Evolutionary conservation across 2,329 filamentous ascomycete genomes (phyloP), one percentile per base, ranked within the genome.

Genomic region (Cladorrhinum sp.): DNA sequence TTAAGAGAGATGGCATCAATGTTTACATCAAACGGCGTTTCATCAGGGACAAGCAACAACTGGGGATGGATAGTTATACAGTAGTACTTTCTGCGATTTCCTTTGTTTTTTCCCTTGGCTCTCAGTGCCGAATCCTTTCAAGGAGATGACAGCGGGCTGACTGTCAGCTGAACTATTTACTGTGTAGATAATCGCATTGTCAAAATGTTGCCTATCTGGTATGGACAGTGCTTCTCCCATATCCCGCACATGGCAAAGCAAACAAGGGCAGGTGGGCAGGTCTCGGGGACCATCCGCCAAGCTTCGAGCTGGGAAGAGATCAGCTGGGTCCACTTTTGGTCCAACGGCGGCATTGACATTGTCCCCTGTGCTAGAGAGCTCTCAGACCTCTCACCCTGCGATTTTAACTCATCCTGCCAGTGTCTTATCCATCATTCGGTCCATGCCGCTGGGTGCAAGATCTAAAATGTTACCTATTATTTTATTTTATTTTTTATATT

Each of bases 11-110:
- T 36, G 32, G 32, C 7, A 36, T 36, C 32, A 12, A 36, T 36
- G 10, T 36, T 36, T 36, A 36, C 32, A 36, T 36, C 32, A 36
- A 32, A 69, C 60, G 70, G 50, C 48, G 25, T 29, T 23, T 55
- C 49, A 22, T 24, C 13, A 41, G 32, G 61, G 20, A 24, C 16
- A 16, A 36, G 9, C 10, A 16, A 16, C 13, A 24, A 12, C 13
- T 18, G 32, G 32, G 32, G 32, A 36, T 36, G 32, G 32, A 16
- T 36, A 13, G 16, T 36, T 36, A 36, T 36, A 36, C 32, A 36
- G 32, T 36, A 12, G n/a, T n/a, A n/a, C n/a, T n/a, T n/a, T n/a
- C n/a, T n/a, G n/a, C n/a, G n/a, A n/a, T n/a, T n/a, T n/a, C n/a
- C 32, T 36, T 36, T 36, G 16, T 16, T 49, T 50, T 50, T 57